A percentile compares a stretch with the other conserved stretches of the same genome.
Conservation (phyloP, 768 basidiomycete genomes). For the Boletus sensibilis region DNA sequence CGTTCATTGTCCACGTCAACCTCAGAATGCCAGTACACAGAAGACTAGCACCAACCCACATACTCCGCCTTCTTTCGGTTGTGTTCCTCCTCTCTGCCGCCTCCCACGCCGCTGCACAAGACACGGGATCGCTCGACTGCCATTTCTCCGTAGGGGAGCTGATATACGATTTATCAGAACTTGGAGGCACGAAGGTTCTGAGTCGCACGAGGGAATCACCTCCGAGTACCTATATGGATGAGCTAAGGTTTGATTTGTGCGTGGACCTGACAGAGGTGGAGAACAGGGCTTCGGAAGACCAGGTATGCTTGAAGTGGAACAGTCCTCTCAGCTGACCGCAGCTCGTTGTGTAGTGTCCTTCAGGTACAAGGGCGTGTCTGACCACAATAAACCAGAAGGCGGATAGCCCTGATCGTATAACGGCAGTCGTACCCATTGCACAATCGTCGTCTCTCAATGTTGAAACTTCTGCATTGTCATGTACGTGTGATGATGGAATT, state of each 20-base stretch:
- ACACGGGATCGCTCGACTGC: constrained; percentile 52
- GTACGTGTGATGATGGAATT: constrained; percentile 35
- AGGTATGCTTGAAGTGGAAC: constrained; percentile 47
- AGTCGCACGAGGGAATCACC: constrained; percentile 55
- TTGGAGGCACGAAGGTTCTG: constrained; percentile 52
- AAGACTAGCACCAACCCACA: constrained; percentile 1
- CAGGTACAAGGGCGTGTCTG: constrained; percentile 72
- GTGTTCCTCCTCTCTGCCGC: constrained; percentile 21
- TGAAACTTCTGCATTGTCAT: constrained; percentile 29
- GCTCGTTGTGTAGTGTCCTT: constrained; percentile 51
- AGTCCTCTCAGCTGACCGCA: constrained; percentile 3
- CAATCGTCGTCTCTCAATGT: constrained; percentile 33
- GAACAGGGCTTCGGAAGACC: constrained; percentile 54
- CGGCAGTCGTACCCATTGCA: constrained; percentile 76
- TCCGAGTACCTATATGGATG: constrained; percentile 61
- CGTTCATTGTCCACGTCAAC: neutral
- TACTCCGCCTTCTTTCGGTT: constrained; percentile 9
- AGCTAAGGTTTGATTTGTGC: constrained; percentile 68
- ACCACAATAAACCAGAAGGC: constrained; percentile 63
- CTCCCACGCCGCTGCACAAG: constrained; percentile 36
- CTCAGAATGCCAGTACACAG: constrained; percentile 25
- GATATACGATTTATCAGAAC: constrained; percentile 59
- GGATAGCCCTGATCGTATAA: constrained; percentile 55
- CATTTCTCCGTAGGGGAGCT: constrained; percentile 37
- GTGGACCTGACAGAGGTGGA: constrained; percentile 49